Evolutionary conservation across 139 green algal genomes (phyloP), one percentile per base, ranked within the genome.

Genomic region (Picochlorum costavermella): DNA sequence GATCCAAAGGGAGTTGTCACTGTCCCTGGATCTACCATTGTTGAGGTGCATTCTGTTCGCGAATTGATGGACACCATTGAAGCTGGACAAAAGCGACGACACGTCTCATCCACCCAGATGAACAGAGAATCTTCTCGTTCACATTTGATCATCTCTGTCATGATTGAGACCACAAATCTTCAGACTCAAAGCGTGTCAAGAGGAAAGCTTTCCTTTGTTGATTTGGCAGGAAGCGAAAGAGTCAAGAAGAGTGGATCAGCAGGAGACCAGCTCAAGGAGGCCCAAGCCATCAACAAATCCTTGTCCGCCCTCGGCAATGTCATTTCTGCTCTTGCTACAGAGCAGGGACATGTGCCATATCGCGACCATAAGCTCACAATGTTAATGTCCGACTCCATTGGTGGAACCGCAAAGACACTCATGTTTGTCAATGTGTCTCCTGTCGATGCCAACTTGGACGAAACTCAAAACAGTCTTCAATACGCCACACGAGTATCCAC

Each of bases 301-400:
- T 81, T 99, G 45, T 88, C 72, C 0, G 94, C 94, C 23, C 83
- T 99, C 20, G 94, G 93, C 20, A 88, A 98, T 66, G 93, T 98
- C 67, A 97, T 98, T 76, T 83, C 69, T 33, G 90, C 92, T 16
- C 81, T 98, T 28, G 90, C 92, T 26, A 75, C 75, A 20, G 89
- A 88, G 67, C 84, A 89, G 59, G 60, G 80, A 6, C 79, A 88
- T 74, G 71, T 92, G 30, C 86, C 86, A 29, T 92, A 92, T 71
- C 86, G 93, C 68, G 95, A 99, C 78, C 89, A 97, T 84, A 98
- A 99, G 83, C 87, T 99, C 10, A 98, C 94, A 51, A 96, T 97
- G 90, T 83, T 99, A 57, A 95, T 99, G 90, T 84, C 57, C 60
- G 94, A 95, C 74, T 91, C 76, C 28, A 73, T 95, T 16, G 88